Evolutionary conservation across 306 rosid species (phyloP).

Genomic region (Clitoria ternatea): DNA sequence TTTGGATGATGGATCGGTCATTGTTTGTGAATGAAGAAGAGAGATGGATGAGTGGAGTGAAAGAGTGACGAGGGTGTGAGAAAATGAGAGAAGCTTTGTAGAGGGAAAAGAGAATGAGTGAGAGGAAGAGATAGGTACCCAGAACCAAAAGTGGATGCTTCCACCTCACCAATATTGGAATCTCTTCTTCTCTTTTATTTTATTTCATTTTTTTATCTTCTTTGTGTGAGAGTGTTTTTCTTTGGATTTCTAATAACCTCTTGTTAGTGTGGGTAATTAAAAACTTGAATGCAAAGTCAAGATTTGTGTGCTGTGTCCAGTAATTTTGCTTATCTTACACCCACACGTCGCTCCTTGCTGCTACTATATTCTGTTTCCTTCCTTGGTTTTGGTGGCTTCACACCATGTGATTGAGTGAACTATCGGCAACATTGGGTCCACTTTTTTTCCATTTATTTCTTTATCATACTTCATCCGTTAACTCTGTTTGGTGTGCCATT

Average conservation of each 20-base stretch:
- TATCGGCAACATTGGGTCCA: conserved; percentile 36
- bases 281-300: conserved; percentile 38
- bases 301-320: conserved; percentile 3
- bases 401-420: conserved; percentile 51
- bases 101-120: conserved; percentile 18
- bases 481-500: no score
- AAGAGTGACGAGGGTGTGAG: not conserved
- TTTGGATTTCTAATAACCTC: not conserved
- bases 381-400: not conserved
- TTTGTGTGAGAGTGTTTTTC: not conserved
- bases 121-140: conserved; percentile 25
- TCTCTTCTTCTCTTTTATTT: conserved; percentile 2
- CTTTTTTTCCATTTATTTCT: not conserved
- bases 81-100: conserved; percentile 28
- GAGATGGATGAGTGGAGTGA: not conserved
- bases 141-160: conserved; percentile 41
- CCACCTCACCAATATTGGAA: conserved; percentile 49
- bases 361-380: not conserved
- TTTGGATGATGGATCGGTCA: conserved; percentile 68
- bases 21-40: not conserved
- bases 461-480: not conserved
- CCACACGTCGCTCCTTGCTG: conserved; percentile 4
- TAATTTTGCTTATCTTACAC: conserved; percentile 1
- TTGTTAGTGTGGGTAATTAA: not conserved
- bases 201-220: not conserved